Evolutionary conservation across 352 stramenopile species (phyloP), one percentile per base, ranked within the genome.

Genomic region (Thraustochytrium striatum): DNA sequence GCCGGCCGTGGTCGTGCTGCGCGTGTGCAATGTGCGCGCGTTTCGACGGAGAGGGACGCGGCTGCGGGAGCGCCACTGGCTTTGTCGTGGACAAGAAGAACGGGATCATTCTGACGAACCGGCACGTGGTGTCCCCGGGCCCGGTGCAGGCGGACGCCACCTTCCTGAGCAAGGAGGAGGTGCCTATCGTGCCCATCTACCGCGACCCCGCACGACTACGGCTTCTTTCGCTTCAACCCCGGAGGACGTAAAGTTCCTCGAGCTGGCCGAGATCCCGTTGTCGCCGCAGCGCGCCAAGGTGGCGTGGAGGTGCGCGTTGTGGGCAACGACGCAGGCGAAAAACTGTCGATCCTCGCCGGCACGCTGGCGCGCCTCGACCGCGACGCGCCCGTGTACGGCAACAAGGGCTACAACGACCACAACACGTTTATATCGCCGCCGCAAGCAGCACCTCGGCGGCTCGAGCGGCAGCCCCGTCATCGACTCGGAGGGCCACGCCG

Each of bases 131-230:
- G 50, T 59, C 57, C 3, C 33, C 55, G 32, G 91, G 91, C 0
- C 92, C 92, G 0, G 88, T 94, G 1, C 86, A 92, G 21, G 90
- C 90, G 21, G 91, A 97, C 70, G 91, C 90, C n/a, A 92, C 95
- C 69, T 96, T 97, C 78, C 85, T 94, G 43, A 97, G 95, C 83
- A 96, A 96, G 83, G 92, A 97, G 81, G 91, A 97, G 69, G 90
- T 96, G 47, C 87, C 93, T 47, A 85, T 96, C 30, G 89, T 91
- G 50, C 89, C 91, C 25, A 88, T 97, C 38, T 97, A 95, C 72
- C 84, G 89, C 7, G 92, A 97, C 69, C 92, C 91, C 0, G 44
- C 92, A 97, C 82, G 92, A 97, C 86, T 97, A 96, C 85, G 91
- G 90, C 25, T 94, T 97, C 72, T 68, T 86, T 38, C 87, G 85